These are phyloP conservation scores for Aspergillus wentii DNA, from an alignment of 495 filamentous ascomycete species.

Conservation along the genomic window DNA sequence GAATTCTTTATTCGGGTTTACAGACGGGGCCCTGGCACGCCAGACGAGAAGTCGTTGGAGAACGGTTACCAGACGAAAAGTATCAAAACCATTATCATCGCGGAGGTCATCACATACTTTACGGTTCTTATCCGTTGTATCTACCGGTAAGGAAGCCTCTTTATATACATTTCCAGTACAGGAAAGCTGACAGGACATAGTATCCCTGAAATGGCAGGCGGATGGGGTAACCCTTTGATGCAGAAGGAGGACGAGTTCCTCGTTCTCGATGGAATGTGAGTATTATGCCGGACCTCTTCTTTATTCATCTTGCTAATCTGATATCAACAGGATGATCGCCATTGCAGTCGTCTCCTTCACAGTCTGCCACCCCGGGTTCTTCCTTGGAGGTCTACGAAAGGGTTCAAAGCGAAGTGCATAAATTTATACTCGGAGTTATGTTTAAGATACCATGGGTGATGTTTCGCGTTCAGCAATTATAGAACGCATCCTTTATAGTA, in stretches of 20 bases:
- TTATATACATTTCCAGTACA: background rate
- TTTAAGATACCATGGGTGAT: too few species aligned
- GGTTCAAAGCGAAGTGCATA: constrained; percentile 20
- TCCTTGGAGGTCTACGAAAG: constrained; percentile 40
- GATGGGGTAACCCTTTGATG: constrained; percentile 65
- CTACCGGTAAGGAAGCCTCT: constrained; percentile 44
- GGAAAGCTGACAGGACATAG: constrained; percentile 1
- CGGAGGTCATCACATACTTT: constrained; percentile 50
- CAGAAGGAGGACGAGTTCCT: constrained; percentile 60
- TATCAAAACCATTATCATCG: constrained; percentile 49
- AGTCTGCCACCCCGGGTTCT: constrained; percentile 44
- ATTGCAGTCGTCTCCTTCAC: constrained; percentile 42
- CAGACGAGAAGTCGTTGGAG: constrained; percentile 24
- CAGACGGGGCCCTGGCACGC: constrained; percentile 25
- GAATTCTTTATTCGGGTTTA: constrained; percentile 46
- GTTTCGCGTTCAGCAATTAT: too few species aligned
- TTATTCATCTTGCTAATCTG: background rate
- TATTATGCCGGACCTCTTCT: constrained; percentile 3
- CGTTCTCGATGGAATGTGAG: constrained; percentile 54
- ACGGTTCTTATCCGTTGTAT: constrained; percentile 63
- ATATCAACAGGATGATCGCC: constrained; percentile 39
- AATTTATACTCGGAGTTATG: too few species aligned
- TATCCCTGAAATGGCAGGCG: constrained; percentile 52
- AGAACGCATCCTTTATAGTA: too few species aligned
- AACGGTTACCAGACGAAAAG: constrained; percentile 17